Evolutionary conservation across 495 filamentous ascomycete genomes (phyloP).

Genomic region (Annulohypoxylon bovei): DNA sequence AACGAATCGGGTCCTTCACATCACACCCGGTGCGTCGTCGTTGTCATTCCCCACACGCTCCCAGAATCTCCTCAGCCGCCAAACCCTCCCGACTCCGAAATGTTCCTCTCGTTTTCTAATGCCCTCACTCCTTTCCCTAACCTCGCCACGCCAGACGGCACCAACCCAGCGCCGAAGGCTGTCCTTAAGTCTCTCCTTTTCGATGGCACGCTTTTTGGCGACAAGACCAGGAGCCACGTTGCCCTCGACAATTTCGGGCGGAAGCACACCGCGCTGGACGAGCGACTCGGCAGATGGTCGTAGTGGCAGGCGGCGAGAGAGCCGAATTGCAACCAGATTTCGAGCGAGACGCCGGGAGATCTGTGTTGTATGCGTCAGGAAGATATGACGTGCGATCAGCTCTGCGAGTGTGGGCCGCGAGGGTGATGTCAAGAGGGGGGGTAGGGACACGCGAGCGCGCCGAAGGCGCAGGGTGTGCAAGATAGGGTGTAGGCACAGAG

Average conservation of each 20-base stretch:
- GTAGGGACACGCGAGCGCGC: slow-evolving; percentile 57
- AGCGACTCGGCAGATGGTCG: slow-evolving; percentile 56
- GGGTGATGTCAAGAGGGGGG: slow-evolving; percentile 58
- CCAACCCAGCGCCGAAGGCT: slow-evolving; percentile 61
- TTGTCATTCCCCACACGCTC: slow-evolving; percentile 52
- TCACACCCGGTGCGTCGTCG: slow-evolving; percentile 20
- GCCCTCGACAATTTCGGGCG: slow-evolving; percentile 55
- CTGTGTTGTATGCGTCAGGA: slow-evolving; percentile 65
- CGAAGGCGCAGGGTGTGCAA: slow-evolving; percentile 65
- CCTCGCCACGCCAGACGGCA: slow-evolving; percentile 56
- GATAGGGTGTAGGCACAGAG: slow-evolving; percentile 63
- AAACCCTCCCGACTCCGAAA: slow-evolving; percentile 58
- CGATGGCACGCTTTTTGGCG: slow-evolving; percentile 58
- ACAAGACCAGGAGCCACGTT: slow-evolving; percentile 51
- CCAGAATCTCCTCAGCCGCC: slow-evolving; percentile 63
- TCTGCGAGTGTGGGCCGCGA: slow-evolving; percentile 63
- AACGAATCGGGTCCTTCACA: slow-evolving; percentile 1
- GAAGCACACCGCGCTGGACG: slow-evolving; percentile 57
- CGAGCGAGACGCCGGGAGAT: slow-evolving; percentile 63
- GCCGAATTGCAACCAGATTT: slow-evolving; percentile 61
- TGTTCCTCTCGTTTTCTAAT: slow-evolving; percentile 54
- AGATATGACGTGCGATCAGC: slow-evolving; percentile 64
- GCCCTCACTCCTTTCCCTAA: slow-evolving; percentile 50
- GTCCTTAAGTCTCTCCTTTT: slow-evolving; percentile 66
- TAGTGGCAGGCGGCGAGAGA: slow-evolving; percentile 54